Evolutionary conservation across 2,329 filamentous ascomycete species (phyloP), one percentile per base, ranked within the genome.

Genomic region (Sporothrix brunneoviolacea): DNA sequence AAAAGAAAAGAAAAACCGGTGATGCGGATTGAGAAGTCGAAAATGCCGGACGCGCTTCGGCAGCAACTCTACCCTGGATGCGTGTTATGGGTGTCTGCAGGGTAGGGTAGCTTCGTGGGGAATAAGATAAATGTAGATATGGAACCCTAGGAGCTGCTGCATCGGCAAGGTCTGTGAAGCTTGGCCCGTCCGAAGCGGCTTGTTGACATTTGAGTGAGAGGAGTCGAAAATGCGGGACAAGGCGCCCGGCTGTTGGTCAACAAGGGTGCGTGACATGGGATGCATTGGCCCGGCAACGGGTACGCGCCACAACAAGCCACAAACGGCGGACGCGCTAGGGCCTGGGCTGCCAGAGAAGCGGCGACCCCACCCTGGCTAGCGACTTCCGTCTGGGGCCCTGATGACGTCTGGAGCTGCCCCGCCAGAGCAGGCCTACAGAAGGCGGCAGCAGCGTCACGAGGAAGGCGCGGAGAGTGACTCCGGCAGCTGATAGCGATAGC

Each of bases 201-300:
- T 48, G 45, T 48, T 48, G 45, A 48, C 45, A 48, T 33, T 48
- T 30, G 36, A 36, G 36, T 40, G 36, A 12, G 19, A 38, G 18
- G 13, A 16, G 35, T 28, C 35, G 19, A 27, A 38, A 30, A 22
- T 28, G 44, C 16, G 44, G 33, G 44, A 30, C 35, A 28, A 4
- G 36, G 6, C n/a, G n/a, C n/a, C 8, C 38, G 21, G 38, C 38
- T 21, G 39, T 32, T 36, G 32, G 30, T 49, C 46, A 49, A 42
- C 46, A 49, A 16, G 46, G 46, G 18, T 19, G 28, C 28, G 33
- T 13, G 42, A 19, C 9, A 35, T 36, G 13, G 30, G 9, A 4
- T 4, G 5, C 4, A 32, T 47, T 47, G 44, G 36, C 44, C 22
- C 24, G 35, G 44, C 44, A 47, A 47, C 44, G 3, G 18, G 15